phyloP scores from a whole-genome alignment of 371 early-diverging fungal genomes.

The Syncephalastrum monosporum region DNA sequence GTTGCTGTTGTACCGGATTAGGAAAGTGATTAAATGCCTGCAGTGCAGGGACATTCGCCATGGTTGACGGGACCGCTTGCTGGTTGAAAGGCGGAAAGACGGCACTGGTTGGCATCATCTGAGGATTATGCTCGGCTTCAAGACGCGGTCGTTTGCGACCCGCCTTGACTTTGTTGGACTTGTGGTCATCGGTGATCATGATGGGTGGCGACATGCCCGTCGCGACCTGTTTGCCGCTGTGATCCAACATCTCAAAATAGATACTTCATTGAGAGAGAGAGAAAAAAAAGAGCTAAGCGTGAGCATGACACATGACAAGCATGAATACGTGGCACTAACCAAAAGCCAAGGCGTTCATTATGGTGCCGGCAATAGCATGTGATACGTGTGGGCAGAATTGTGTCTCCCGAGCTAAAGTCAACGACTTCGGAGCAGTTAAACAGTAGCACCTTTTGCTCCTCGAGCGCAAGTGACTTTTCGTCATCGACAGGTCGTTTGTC shows the following conservation, averaged over 20 bases:
- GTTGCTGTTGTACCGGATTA: conserved; percentile 4
- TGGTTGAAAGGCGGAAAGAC: conserved; percentile 3
- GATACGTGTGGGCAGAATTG: conserved; percentile 87
- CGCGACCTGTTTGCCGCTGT: conserved; percentile 66
- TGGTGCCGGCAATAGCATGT: conserved; percentile 96
- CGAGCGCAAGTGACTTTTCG: conserved; percentile 53
- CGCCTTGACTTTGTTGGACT: conserved; percentile 71
- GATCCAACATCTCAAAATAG: conserved; percentile 75
- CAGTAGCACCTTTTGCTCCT: conserved; percentile 74
- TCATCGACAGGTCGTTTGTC: conserved; percentile 34
- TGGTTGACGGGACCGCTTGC: no score
- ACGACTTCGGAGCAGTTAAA: conserved; percentile 88
- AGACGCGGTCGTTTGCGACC: conserved; percentile 48
- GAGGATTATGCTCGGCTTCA: conserved; percentile 28
- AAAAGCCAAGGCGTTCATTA: conserved; percentile 88
- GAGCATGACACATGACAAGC: background rate
- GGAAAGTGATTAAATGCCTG: no score
- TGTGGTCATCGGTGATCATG: conserved; percentile 97
- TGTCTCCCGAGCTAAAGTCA: conserved; percentile 89
- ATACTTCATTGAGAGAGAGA: conserved; percentile 46
- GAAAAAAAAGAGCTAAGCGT: background rate
- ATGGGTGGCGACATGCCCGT: conserved; percentile 89
- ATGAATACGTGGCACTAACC: conserved; percentile 20
- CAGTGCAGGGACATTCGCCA: no score
- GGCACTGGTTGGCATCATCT: conserved; percentile 11